Conservation (phyloP, 768 basidiomycete species). For the Pleurotus platypus region DNA sequence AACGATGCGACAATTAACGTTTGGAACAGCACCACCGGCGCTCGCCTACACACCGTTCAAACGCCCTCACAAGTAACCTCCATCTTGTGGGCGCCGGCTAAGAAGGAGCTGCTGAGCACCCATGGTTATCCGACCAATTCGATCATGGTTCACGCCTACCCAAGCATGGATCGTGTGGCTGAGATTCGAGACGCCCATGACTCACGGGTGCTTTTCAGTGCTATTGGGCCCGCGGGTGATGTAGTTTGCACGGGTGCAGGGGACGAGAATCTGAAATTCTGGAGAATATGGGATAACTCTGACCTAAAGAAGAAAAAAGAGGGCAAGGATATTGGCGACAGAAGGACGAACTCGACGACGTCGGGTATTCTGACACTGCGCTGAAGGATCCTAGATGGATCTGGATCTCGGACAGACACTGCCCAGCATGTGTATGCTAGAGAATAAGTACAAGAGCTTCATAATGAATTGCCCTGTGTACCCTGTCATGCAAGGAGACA, state of each 20-base stretch:
- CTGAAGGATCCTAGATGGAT: neutral
- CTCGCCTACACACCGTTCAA: constrained; percentile 80
- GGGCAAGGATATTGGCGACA: constrained; percentile 33
- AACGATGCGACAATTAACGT: constrained; percentile 88
- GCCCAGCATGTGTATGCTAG: neutral
- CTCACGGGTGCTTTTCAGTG: constrained; percentile 82
- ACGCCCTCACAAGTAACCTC: constrained; percentile 93
- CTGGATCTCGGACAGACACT: neutral
- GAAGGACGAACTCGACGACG: constrained; percentile 42
- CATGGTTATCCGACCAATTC: constrained; percentile 93
- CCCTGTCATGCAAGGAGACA: neutral
- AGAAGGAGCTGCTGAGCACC: constrained; percentile 87
- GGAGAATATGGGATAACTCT: constrained; percentile 77
- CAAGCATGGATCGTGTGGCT: constrained; percentile 74
- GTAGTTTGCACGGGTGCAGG: constrained; percentile 89
- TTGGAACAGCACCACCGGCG: constrained; percentile 91
- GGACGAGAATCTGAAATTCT: constrained; percentile 97
- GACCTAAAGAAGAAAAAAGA: constrained; percentile 47
- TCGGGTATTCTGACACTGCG: constrained; percentile 38
- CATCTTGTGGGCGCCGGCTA: constrained; percentile 80
- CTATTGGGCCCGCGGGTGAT: constrained; percentile 84
- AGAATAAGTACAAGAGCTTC: no score
- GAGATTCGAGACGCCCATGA: constrained; percentile 93
- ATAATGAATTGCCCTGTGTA: neutral
- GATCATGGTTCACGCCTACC: constrained; percentile 82